Percentiles rank a stretch among this genome's conserved stretches.
phyloP scores from a whole-genome alignment of 345 rosid genomes.

The Hibiscus tridactylites region DNA sequence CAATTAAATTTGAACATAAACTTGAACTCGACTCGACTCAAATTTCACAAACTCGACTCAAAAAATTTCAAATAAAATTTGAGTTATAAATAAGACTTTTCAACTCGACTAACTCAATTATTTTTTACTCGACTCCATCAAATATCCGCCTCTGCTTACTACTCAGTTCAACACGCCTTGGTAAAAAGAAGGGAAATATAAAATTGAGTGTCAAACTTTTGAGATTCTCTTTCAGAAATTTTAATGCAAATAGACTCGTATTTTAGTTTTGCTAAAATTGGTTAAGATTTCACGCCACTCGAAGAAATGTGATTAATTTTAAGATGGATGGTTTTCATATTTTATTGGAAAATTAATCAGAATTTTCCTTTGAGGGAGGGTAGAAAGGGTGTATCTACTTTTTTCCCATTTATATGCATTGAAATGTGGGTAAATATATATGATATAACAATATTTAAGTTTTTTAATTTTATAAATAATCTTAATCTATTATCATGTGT shows the following conservation, averaged over 20 bases:
- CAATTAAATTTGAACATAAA: no score
- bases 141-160: no score
- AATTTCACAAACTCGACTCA: no score
- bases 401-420: conserved; percentile 1
- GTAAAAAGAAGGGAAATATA: not conserved
- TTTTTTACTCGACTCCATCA: no score
- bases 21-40: no score
- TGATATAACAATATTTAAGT: no score
- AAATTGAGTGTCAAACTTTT: not conserved
- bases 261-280: conserved; percentile 4
- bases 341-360: conserved; percentile 6
- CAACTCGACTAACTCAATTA: no score
- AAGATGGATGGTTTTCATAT: not conserved
- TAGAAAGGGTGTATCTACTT: not conserved
- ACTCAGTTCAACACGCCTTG: not conserved
- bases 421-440: not conserved
- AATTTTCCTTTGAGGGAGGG: not conserved
- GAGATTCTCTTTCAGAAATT: not conserved
- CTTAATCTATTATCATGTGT: no score
- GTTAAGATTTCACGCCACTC: not conserved
- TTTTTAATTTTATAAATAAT: no score
- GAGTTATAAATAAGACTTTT: no score
- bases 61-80: no score
- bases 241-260: not conserved
- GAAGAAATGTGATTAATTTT: conserved; percentile 10